Conservation (phyloP, 768 basidiomycete genomes). For the Cubamyces sp. region DNA sequence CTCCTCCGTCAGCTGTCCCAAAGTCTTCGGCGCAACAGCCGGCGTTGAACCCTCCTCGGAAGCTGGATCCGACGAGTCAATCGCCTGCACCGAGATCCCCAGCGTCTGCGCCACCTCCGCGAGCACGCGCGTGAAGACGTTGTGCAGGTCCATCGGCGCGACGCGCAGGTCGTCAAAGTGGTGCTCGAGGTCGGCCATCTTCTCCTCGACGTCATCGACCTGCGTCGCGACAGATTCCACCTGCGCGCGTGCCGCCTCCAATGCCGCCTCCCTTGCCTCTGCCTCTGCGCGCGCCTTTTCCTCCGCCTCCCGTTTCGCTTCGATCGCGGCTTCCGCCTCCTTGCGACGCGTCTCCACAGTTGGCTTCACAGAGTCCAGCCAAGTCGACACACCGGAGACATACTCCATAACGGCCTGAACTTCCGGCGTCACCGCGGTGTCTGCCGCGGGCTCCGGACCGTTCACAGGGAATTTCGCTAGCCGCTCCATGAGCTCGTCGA, state of each 20-base stretch:
- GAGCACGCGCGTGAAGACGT: slow-evolving; percentile 1
- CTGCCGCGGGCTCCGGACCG: background rate
- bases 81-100: background rate
- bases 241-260: slow-evolving; percentile 1
- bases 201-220: slow-evolving; percentile 7
- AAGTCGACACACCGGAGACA: background rate
- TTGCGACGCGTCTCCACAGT: background rate
- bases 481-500: slow-evolving; percentile 5
- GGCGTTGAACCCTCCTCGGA: background rate
- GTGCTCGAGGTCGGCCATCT: slow-evolving; percentile 12
- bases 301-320: background rate
- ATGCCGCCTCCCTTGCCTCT: background rate
- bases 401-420: background rate
- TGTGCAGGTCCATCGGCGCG: background rate
- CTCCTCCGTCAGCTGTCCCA: slow-evolving; percentile 15
- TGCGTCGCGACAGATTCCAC: background rate
- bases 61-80: background rate
- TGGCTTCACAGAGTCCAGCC: slow-evolving; percentile 1
- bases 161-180: slow-evolving; percentile 9
- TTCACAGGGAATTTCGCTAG: background rate
- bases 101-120: background rate
- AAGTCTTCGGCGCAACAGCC: background rate
- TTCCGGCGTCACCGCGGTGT: background rate
- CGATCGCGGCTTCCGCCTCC: background rate
- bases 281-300: background rate